Percentiles rank a stretch among this genome's conserved stretches.
Conservation (phyloP, 352 stramenopile species). For the Plasmopara viticola region DNA sequence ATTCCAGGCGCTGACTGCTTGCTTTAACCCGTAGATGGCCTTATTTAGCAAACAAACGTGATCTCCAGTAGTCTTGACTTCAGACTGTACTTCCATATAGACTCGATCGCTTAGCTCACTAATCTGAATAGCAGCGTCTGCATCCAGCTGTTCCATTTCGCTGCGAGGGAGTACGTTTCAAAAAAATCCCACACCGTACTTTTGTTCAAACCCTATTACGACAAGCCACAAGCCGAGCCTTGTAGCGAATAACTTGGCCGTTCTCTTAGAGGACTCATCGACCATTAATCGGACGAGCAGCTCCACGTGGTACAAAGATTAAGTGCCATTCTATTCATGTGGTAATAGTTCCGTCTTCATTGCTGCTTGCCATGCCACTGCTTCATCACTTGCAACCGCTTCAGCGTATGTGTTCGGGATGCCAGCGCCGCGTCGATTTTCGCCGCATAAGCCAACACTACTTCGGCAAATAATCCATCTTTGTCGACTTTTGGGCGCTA, state of each 20-base stretch:
- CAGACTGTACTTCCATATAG: conserved; percentile 29
- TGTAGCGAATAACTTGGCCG: not conserved
- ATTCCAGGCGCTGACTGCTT: conserved; percentile 19
- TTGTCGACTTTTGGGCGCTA: not conserved
- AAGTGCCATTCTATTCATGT: not conserved
- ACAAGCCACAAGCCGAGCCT: not conserved
- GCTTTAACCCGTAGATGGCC: conserved; percentile 17
- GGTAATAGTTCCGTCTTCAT: not conserved
- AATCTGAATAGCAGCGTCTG: no score
- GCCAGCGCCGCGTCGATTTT: not conserved
- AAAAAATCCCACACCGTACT: not conserved
- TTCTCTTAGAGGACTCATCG: not conserved
- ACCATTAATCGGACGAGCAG: not conserved
- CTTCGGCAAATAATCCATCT: not conserved
- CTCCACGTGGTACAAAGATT: not conserved
- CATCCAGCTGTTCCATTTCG: conserved; percentile 5
- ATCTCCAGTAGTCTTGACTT: conserved; percentile 7
- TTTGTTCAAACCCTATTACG: not conserved
- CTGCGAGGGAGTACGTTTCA: conserved; percentile 10
- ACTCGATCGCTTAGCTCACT: not conserved
- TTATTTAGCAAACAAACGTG: conserved; percentile 14
- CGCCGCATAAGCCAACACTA: not conserved
- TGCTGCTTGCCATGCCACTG: not conserved
- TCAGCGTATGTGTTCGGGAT: conserved; percentile 5
- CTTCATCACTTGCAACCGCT: conserved; percentile 1